Conservation (phyloP, 257 asterid species). For the Osmanthus fragrans region DNA sequence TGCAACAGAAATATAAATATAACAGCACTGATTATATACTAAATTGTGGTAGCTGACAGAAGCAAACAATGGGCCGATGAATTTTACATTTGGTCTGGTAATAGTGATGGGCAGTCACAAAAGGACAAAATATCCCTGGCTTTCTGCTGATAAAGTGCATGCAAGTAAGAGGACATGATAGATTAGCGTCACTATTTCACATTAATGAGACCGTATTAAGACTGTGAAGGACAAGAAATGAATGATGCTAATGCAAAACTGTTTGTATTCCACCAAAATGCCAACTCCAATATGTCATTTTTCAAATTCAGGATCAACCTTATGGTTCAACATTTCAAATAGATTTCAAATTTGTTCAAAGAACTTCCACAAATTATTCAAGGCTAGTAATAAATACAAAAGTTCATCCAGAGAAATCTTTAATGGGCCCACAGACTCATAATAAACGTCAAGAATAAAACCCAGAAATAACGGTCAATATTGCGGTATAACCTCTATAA, state of each 20-base stretch:
- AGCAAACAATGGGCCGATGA: background rate
- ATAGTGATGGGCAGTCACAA: background rate
- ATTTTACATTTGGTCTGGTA: background rate
- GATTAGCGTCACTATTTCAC: no score
- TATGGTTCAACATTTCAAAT: background rate
- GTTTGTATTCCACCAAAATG: background rate
- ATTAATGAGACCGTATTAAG: no score
- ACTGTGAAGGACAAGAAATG: background rate
- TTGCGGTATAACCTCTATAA: background rate
- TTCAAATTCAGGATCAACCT: background rate
- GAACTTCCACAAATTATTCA: background rate
- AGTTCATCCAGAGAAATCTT: background rate
- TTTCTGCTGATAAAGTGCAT: background rate
- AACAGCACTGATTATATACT: background rate
- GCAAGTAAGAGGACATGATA: background rate
- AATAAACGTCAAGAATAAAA: background rate
- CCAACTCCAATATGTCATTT: background rate
- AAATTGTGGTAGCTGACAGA: background rate
- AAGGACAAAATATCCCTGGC: background rate
- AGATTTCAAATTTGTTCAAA: background rate
- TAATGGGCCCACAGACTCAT: background rate
- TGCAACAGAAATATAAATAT: no score
- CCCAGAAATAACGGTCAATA: background rate
- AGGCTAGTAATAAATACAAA: background rate
- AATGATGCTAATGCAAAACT: background rate